phyloP scores from a whole-genome alignment of 2,329 filamentous ascomycete genomes.

The Alternaria ethzedia region DNA sequence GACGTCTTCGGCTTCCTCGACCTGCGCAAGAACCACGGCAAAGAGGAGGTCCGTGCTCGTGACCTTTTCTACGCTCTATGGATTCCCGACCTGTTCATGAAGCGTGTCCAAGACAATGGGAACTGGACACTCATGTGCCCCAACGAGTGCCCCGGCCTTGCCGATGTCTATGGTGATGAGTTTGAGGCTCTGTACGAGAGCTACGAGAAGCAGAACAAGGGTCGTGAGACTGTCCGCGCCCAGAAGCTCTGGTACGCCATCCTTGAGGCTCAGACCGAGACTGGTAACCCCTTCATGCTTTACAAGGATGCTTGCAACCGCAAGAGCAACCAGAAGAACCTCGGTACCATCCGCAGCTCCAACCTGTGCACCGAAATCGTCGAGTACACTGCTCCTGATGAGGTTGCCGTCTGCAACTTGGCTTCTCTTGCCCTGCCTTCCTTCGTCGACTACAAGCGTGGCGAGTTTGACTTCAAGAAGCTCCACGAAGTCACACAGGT shows the following conservation, averaged over 20 bases:
- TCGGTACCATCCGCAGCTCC: slow-evolving; percentile 97
- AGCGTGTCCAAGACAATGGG: slow-evolving; percentile 94
- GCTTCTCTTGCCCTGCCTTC: slow-evolving; percentile 91
- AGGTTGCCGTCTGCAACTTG: slow-evolving; percentile 98
- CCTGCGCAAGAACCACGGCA: slow-evolving; percentile 98
- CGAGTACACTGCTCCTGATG: slow-evolving; percentile 95
- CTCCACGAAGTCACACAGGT: slow-evolving; percentile 93
- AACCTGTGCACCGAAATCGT: slow-evolving; percentile 99
- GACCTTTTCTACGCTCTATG: slow-evolving; percentile 97
- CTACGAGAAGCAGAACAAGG: slow-evolving; percentile 87
- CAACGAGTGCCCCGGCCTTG: slow-evolving; percentile 91
- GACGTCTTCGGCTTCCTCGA: slow-evolving; percentile 98
- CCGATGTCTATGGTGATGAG: slow-evolving; percentile 96
- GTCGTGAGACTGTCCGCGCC: slow-evolving; percentile 89
- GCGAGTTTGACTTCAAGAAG: slow-evolving; percentile 93
- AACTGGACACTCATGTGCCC: slow-evolving; percentile 99
- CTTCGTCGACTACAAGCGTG: slow-evolving; percentile 84
- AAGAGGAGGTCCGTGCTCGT: slow-evolving; percentile 95
- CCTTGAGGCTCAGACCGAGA: slow-evolving; percentile 97
- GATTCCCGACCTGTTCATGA: slow-evolving; percentile 99
- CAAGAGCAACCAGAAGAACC: slow-evolving; percentile 99
- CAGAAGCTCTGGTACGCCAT: slow-evolving; percentile 99
- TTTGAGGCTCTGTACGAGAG: slow-evolving; percentile 91
- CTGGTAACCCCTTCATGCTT: slow-evolving; percentile 98
- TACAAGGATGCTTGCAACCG: slow-evolving; percentile 99